These are phyloP conservation scores for Yamadazyma kitorensis DNA, from an alignment of 805 yeast species.

Conservation along the genomic window DNA sequence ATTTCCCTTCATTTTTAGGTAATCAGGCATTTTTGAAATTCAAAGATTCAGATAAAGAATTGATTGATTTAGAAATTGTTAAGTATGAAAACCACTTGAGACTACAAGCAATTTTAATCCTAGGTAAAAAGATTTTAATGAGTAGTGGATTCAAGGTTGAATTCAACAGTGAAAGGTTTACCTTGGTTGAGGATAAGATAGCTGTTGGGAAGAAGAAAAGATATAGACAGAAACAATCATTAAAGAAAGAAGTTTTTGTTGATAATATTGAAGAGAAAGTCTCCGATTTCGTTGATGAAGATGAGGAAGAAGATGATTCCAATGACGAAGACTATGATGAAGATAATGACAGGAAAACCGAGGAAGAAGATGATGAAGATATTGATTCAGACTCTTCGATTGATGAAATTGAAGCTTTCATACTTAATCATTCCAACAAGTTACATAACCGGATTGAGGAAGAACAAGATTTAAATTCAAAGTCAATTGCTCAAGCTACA, in stretches of 20 bases:
- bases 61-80: conserved; percentile 7
- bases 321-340: conserved; percentile 6
- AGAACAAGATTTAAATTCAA: neutral
- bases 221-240: neutral
- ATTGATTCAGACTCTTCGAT: conserved; percentile 17
- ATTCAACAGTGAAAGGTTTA: conserved; percentile 2
- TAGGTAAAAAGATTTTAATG: conserved; percentile 6
- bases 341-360: conserved; percentile 3
- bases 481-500: conserved; percentile 1
- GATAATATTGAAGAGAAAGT: too few relatives aligned
- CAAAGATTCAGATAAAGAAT: neutral
- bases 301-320: neutral
- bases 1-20: conserved; percentile 14
- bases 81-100: conserved; percentile 29
- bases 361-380: conserved; percentile 1
- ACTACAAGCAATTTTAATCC: conserved; percentile 21
- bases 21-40: conserved; percentile 3
- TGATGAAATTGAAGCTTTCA: conserved; percentile 37
- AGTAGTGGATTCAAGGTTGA: conserved; percentile 4
- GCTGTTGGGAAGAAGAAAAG: conserved; percentile 1
- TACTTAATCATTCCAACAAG: conserved; percentile 31
- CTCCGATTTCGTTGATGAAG: too few relatives aligned
- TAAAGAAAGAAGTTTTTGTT: too few relatives aligned
- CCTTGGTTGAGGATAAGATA: neutral
- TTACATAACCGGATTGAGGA: conserved; percentile 15